A percentile compares a stretch with the other conserved stretches of the same genome.
Conservation (phyloP, 345 rosid species). For the Pelargonium nanum region DNA sequence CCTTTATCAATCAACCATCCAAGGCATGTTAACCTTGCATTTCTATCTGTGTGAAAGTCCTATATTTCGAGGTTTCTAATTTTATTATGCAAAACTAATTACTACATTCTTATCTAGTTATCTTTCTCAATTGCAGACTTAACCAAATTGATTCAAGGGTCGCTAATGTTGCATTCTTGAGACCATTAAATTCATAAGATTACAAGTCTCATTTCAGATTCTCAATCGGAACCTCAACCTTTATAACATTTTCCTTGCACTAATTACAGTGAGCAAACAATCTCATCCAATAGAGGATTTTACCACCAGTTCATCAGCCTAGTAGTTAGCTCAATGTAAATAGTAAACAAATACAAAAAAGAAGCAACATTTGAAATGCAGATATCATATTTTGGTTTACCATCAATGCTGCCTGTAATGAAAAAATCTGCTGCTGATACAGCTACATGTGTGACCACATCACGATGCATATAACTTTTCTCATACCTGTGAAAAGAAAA, state of each 20-base stretch:
- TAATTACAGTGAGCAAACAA: too few relatives aligned
- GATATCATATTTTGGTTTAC: too few relatives aligned
- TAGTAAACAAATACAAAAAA: background rate
- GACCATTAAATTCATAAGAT: too few relatives aligned
- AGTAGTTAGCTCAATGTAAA: background rate
- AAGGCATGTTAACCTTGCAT: background rate
- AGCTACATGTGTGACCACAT: constrained; percentile 86
- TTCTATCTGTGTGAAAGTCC: background rate
- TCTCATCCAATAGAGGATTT: too few relatives aligned
- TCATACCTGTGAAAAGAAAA: constrained; percentile 51
- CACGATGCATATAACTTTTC: constrained; percentile 98
- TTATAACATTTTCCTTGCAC: too few relatives aligned
- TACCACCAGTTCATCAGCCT: too few relatives aligned
- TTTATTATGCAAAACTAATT: background rate
- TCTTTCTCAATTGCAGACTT: background rate
- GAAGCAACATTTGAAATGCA: background rate
- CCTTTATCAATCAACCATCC: background rate
- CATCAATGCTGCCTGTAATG: constrained; percentile 85
- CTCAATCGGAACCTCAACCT: too few relatives aligned
- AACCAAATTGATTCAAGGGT: background rate
- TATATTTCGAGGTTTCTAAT: too few relatives aligned
- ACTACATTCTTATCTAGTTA: background rate
- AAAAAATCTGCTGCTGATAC: constrained; percentile 89
- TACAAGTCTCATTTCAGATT: background rate
- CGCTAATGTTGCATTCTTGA: background rate